These are phyloP conservation scores for Mycena olivaceomarginata DNA, from an alignment of 768 basidiomycete species.

Conservation along the genomic window DNA sequence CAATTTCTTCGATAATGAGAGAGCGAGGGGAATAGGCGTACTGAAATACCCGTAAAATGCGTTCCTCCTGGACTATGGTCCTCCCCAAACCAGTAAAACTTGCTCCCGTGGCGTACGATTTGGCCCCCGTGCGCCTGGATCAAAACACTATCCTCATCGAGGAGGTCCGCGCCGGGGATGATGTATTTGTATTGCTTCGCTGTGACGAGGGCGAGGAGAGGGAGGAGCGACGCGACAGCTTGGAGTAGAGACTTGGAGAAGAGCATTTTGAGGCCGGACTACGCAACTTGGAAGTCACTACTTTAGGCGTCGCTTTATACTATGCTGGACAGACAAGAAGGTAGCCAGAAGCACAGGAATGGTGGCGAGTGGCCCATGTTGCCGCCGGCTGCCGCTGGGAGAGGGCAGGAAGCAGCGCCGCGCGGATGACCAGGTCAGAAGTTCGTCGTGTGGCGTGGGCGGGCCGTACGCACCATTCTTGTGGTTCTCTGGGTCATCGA, in stretches of 20 bases:
- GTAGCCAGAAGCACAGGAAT: conserved; percentile 28
- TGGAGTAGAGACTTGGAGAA: conserved; percentile 23
- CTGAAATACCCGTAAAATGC: conserved; percentile 32
- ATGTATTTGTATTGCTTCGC: conserved; percentile 36
- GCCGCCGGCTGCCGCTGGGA: conserved; percentile 14
- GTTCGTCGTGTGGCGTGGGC: conserved; percentile 24
- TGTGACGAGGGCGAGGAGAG: conserved; percentile 33
- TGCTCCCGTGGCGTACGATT: conserved; percentile 31
- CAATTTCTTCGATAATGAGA: conserved; percentile 11
- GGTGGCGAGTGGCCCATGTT: conserved; percentile 14
- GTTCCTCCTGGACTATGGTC: conserved; percentile 32
- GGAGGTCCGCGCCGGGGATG: conserved; percentile 35
- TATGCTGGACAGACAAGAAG: conserved; percentile 25
- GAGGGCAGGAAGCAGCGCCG: conserved; percentile 23
- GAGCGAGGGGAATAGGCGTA: conserved; percentile 15
- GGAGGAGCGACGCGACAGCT: conserved; percentile 31
- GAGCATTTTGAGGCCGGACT: conserved; percentile 29
- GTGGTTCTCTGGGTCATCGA: background rate
- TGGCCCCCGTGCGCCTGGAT: conserved; percentile 39
- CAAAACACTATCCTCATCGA: conserved; percentile 33
- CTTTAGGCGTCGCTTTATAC: conserved; percentile 27
- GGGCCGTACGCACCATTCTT: conserved; percentile 28
- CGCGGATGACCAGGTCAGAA: conserved; percentile 37
- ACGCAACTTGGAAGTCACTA: background rate
- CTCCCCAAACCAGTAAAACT: conserved; percentile 36